phyloP scores from a whole-genome alignment of 768 basidiomycete genomes.

The Leccinum obscurum region DNA sequence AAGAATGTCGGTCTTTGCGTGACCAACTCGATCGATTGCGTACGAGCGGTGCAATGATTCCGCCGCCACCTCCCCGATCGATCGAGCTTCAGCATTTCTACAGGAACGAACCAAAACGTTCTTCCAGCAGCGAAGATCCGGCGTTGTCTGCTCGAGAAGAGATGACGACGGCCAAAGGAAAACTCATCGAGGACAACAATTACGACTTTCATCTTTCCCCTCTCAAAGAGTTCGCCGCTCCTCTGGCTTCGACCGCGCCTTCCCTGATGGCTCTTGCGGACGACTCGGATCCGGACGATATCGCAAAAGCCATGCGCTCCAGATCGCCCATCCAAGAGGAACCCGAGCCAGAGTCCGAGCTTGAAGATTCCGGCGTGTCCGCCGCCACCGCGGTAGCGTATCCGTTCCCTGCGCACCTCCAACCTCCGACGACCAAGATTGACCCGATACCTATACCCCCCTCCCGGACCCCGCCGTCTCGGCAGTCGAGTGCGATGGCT shows the following conservation, averaged over 20 bases:
- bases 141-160: constrained; percentile 11
- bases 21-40: constrained; percentile 29
- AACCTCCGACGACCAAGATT: constrained; percentile 19
- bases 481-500: constrained; percentile 27
- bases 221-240: constrained; percentile 27
- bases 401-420: constrained; percentile 31
- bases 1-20: constrained; percentile 30
- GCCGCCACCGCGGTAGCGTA: constrained; percentile 4
- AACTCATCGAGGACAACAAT: constrained; percentile 28
- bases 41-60: constrained; percentile 9
- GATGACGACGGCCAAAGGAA: constrained; percentile 21
- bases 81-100: constrained; percentile 27
- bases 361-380: constrained; percentile 19
- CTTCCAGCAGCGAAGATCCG: constrained; percentile 18
- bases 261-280: constrained; percentile 32
- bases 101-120: constrained; percentile 22
- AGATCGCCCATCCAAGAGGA: constrained; percentile 26
- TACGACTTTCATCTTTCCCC: constrained; percentile 33
- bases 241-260: constrained; percentile 30
- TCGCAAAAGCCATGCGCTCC: constrained; percentile 19
- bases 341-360: constrained; percentile 26
- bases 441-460: constrained; percentile 34
- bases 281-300: constrained; percentile 31
- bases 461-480: constrained; percentile 27
- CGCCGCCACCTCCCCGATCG: constrained; percentile 15